Conservation (phyloP, 495 filamentous ascomycete genomes). For the Cercophora samala region DNA sequence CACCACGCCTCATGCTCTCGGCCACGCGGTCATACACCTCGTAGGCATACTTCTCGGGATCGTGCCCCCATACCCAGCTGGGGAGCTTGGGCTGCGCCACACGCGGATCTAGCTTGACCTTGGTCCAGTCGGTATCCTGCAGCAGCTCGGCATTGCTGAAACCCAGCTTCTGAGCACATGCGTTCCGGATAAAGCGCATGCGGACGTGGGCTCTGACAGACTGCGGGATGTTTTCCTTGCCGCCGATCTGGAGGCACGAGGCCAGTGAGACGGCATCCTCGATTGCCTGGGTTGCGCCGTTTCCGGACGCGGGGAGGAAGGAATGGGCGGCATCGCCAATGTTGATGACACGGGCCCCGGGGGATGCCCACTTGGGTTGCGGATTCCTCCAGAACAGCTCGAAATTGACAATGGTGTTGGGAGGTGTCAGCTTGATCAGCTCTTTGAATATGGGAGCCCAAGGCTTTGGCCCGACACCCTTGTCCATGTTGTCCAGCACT, state of each 20-base stretch:
- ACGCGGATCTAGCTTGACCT: constrained; percentile 51
- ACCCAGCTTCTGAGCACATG: constrained; percentile 53
- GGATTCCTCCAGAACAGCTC: constrained; percentile 66
- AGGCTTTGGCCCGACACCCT: constrained; percentile 35
- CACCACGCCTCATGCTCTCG: constrained; percentile 37
- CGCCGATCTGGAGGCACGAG: constrained; percentile 56
- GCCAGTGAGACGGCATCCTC: constrained; percentile 66
- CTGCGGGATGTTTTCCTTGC: constrained; percentile 56
- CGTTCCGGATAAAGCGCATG: constrained; percentile 54
- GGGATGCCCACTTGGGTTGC: constrained; percentile 60
- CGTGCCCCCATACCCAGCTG: constrained; percentile 55
- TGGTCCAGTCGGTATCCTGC: constrained; percentile 58
- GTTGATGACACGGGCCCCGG: constrained; percentile 55
- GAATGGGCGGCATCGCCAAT: constrained; percentile 69
- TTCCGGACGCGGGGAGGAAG: constrained; percentile 62
- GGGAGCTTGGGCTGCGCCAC: constrained; percentile 48
- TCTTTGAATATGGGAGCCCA: constrained; percentile 57
- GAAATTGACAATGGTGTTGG: constrained; percentile 60
- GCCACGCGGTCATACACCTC: constrained; percentile 49
- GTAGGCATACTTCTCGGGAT: constrained; percentile 55
- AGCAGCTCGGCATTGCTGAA: constrained; percentile 55
- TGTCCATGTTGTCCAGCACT: constrained; percentile 51
- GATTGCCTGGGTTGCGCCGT: constrained; percentile 68
- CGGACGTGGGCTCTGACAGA: constrained; percentile 49
- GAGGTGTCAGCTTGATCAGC: constrained; percentile 55